A percentile compares a stretch with the other conserved stretches of the same genome.
Evolutionary conservation across 2,329 filamentous ascomycete genomes (phyloP).

Genomic region (Colletotrichum viniferum): DNA sequence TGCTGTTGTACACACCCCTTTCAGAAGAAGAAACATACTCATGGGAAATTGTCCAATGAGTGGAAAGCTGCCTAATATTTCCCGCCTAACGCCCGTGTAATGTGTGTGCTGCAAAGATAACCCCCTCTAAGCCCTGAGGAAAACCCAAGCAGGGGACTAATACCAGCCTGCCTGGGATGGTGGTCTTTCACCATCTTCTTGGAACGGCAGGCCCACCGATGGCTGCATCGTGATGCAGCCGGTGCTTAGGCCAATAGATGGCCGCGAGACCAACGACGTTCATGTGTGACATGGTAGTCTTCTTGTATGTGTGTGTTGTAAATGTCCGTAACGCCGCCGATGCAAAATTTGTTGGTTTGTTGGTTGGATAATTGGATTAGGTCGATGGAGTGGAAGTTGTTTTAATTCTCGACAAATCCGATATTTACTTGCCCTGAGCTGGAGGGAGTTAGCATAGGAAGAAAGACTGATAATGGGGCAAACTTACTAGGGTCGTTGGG

Average conservation of each 20-base stretch:
- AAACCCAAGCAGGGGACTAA: background rate
- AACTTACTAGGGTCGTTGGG: slow-evolving; percentile 5
- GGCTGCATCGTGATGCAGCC: background rate
- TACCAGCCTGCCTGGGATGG: background rate
- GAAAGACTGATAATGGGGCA: accelerated
- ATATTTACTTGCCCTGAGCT: background rate
- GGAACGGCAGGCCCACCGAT: background rate
- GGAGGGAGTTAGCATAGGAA: background rate
- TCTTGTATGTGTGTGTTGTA: background rate
- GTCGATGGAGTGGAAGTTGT: background rate
- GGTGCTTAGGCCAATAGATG: background rate
- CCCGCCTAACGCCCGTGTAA: background rate
- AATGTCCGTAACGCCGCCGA: background rate
- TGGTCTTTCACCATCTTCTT: background rate
- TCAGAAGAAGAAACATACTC: background rate
- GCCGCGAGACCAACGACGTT: slow-evolving; percentile 10
- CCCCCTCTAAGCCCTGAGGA: background rate
- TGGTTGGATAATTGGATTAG: background rate
- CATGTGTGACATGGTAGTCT: background rate
- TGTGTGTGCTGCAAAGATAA: background rate
- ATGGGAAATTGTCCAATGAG: background rate
- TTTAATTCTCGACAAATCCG: background rate
- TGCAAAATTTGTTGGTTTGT: background rate
- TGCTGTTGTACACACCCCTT: background rate
- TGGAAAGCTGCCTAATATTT: background rate